phyloP scores from a whole-genome alignment of 441 rosid species.

The Macaranga tanarius region DNA sequence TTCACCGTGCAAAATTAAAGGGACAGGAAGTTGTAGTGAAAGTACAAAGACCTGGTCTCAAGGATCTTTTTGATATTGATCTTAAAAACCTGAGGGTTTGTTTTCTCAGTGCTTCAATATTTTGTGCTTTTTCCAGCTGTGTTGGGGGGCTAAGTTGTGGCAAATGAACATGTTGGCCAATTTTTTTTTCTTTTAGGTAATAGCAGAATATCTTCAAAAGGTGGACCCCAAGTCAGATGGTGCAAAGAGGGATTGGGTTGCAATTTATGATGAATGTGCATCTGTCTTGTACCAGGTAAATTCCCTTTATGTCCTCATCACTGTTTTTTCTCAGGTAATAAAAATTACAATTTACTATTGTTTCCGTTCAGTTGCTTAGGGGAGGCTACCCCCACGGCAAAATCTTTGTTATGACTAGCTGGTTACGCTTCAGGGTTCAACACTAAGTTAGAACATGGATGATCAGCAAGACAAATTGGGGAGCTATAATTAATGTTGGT shows the following conservation, averaged over 20 bases:
- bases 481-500: not conserved
- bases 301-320: slow-evolving; percentile 4
- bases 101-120: slow-evolving; percentile 16
- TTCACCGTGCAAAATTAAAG: slow-evolving; percentile 89
- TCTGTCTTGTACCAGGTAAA: slow-evolving; percentile 81
- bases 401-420: slow-evolving; percentile 1
- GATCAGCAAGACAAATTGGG: not conserved
- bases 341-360: not conserved
- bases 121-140: not conserved
- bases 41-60: slow-evolving; percentile 97
- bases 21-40: slow-evolving; percentile 89
- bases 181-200: slow-evolving; percentile 51
- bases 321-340: not conserved
- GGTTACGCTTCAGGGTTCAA: not conserved
- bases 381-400: not conserved
- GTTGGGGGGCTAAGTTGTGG: slow-evolving; percentile 12
- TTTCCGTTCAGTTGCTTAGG: not conserved
- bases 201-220: slow-evolving; percentile 96
- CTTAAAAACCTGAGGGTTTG: slow-evolving; percentile 93
- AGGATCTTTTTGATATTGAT: slow-evolving; percentile 93
- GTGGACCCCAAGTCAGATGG: slow-evolving; percentile 98
- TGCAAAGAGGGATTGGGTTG: slow-evolving; percentile 99
- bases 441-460: slow-evolving; percentile 1
- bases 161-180: slow-evolving; percentile 6
- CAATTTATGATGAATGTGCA: slow-evolving; percentile 99